These are phyloP conservation scores for Dendrobium huoshanense DNA, from an alignment of 106 monocot genomes.

Conservation along the genomic window DNA sequence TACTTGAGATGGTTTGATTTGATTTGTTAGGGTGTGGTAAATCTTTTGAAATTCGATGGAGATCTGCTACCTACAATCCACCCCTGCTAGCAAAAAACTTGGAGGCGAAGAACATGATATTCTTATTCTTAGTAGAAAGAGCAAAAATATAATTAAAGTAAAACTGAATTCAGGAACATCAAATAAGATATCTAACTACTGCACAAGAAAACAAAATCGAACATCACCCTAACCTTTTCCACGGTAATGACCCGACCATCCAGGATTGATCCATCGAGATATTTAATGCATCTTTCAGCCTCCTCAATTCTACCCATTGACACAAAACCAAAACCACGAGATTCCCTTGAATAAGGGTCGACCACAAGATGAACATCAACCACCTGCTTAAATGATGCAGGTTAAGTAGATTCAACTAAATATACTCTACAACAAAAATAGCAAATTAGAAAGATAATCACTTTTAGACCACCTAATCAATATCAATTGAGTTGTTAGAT, in stretches of 20 bases:
- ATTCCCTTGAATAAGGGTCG: conserved; percentile 81
- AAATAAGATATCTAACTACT: neutral
- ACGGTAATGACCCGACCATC: conserved; percentile 92
- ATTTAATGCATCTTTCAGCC: conserved; percentile 70
- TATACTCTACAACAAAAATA: too few relatives aligned
- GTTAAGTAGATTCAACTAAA: too few relatives aligned
- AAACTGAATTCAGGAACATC: neutral
- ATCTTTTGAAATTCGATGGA: conserved; percentile 61
- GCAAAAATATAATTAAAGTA: neutral
- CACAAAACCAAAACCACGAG: conserved; percentile 91
- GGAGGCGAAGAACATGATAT: conserved; percentile 24
- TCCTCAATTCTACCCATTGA: conserved; percentile 58
- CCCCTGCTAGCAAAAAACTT: conserved; percentile 57
- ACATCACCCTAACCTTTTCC: conserved; percentile 64
- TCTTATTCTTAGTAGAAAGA: conserved; percentile 37
- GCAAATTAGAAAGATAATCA: too few relatives aligned
- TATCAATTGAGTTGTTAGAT: too few relatives aligned
- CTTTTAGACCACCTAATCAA: too few relatives aligned
- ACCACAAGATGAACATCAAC: conserved; percentile 63
- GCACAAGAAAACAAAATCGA: neutral
- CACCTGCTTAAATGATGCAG: conserved; percentile 32
- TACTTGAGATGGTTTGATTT: conserved; percentile 49
- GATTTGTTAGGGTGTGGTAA: conserved; percentile 45
- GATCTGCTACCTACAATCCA: conserved; percentile 57
- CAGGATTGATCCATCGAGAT: conserved; percentile 66